phyloP scores from a whole-genome alignment of 768 basidiomycete species.

The Serendipita sp. region DNA sequence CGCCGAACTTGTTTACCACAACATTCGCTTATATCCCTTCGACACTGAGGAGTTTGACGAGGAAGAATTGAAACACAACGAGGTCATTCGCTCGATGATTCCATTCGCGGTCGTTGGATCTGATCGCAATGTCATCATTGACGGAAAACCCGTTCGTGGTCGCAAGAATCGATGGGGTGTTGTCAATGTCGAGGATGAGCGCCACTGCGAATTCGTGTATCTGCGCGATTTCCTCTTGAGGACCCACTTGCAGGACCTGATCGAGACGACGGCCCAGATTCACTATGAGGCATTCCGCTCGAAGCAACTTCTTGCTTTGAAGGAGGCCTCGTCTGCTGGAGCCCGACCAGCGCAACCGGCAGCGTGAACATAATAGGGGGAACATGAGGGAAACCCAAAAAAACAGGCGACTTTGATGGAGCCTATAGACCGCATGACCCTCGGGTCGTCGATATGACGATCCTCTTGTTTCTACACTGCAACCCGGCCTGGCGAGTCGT shows the following conservation, averaged over 20 bases:
- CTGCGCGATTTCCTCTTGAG: constrained; percentile 91
- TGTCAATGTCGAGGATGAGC: constrained; percentile 92
- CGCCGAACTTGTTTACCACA: constrained; percentile 78
- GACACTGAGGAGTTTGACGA: constrained; percentile 92
- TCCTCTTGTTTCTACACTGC: too few species aligned
- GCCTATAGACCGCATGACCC: too few species aligned
- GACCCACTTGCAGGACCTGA: constrained; percentile 94
- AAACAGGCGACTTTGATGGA: too few species aligned
- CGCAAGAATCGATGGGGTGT: constrained; percentile 98
- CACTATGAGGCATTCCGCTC: constrained; percentile 99
- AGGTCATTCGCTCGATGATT: constrained; percentile 79
- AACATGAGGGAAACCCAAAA: too few species aligned
- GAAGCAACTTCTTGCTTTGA: constrained; percentile 91
- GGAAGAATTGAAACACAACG: constrained; percentile 82
- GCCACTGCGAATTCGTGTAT: constrained; percentile 96
- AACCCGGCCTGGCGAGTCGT: too few species aligned
- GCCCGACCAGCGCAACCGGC: not conserved
- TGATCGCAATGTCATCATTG: constrained; percentile 86
- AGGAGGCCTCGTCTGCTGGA: constrained; percentile 60
- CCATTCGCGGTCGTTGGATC: constrained; percentile 98
- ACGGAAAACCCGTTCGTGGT: constrained; percentile 87
- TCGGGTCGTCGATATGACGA: too few species aligned
- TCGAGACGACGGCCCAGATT: constrained; percentile 97
- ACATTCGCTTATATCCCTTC: constrained; percentile 91
- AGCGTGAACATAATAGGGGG: too few species aligned